These are phyloP conservation scores for Baeospora myosura DNA, from an alignment of 1,284 basidiomycete genomes.

Conservation along the genomic window DNA sequence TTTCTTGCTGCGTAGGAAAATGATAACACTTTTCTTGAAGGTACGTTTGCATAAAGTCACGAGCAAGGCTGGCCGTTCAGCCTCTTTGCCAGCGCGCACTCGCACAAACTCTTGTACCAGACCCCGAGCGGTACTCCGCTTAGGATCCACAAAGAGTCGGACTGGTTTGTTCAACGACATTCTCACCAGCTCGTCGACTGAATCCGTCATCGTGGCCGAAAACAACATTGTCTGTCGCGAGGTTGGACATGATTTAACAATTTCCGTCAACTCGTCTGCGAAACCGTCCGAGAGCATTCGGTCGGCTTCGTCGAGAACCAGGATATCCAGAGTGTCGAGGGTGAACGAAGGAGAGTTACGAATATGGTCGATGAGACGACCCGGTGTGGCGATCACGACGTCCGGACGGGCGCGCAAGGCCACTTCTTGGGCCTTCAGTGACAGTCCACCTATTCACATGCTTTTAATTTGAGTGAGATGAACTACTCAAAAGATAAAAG, in stretches of 20 bases:
- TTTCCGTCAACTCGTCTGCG: slow-evolving; percentile 91
- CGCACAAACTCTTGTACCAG: slow-evolving; percentile 94
- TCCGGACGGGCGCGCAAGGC: slow-evolving; percentile 84
- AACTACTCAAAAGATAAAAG: background rate
- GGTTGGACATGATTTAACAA: slow-evolving; percentile 82
- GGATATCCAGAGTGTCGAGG: slow-evolving; percentile 87
- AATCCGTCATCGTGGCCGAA: slow-evolving; percentile 97
- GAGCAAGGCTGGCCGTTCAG: slow-evolving; percentile 78
- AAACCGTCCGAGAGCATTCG: slow-evolving; percentile 98
- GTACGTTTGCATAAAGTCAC: slow-evolving; percentile 82
- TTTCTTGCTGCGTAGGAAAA: slow-evolving; percentile 95
- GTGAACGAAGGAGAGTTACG: slow-evolving; percentile 93
- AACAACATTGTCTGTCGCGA: slow-evolving; percentile 97
- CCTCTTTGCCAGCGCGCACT: slow-evolving; percentile 71
- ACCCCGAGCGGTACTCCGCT: slow-evolving; percentile 81
- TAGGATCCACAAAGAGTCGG: slow-evolving; percentile 92
- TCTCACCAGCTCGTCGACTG: slow-evolving; percentile 86
- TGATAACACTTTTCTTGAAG: slow-evolving; percentile 79
- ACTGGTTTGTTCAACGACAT: slow-evolving; percentile 91
- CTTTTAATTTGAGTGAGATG: slow-evolving; percentile 5
- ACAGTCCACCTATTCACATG: slow-evolving; percentile 89
- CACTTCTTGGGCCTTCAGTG: slow-evolving; percentile 84
- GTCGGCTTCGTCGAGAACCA: slow-evolving; percentile 96
- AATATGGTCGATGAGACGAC: slow-evolving; percentile 93
- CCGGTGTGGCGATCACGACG: slow-evolving; percentile 90